Conservation (phyloP, 2,329 filamentous ascomycete genomes). For the Microdochium bolleyi region DNA sequence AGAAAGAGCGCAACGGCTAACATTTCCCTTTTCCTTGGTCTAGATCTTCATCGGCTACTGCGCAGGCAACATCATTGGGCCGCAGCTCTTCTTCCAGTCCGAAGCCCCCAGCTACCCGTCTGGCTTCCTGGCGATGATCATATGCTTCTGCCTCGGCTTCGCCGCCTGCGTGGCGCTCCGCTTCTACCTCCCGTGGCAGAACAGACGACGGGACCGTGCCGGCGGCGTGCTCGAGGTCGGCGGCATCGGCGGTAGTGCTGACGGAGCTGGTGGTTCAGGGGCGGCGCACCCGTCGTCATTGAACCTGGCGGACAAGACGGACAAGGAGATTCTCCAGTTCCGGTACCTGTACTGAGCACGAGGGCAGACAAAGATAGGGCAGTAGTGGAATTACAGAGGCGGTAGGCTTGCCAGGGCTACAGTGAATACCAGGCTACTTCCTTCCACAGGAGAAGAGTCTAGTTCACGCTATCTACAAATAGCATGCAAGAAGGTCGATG, state of each 20-base stretch:
- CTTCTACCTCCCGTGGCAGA: constrained; percentile 41
- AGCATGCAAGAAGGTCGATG: too few relatives aligned
- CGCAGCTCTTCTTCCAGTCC: constrained; percentile 48
- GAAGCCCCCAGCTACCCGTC: constrained; percentile 54
- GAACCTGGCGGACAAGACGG: constrained; percentile 28
- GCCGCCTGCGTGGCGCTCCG: constrained; percentile 38
- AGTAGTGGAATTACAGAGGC: too few relatives aligned
- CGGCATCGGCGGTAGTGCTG: neutral
- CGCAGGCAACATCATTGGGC: constrained; percentile 36
- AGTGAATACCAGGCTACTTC: too few relatives aligned
- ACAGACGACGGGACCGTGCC: constrained; percentile 38
- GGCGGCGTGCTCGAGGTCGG: neutral
- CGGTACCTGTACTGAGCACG: constrained; percentile 27
- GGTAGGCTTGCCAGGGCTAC: too few relatives aligned
- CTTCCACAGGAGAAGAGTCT: too few relatives aligned
- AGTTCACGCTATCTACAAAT: too few relatives aligned
- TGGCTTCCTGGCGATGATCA: constrained; percentile 53
- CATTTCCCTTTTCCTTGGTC: neutral
- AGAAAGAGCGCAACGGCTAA: too few relatives aligned
- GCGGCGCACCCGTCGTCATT: neutral
- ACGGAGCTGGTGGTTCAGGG: too few relatives aligned
- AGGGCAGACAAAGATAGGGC: too few relatives aligned
- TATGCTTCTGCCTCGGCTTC: constrained; percentile 47
- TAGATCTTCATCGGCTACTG: constrained; percentile 8
- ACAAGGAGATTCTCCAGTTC: constrained; percentile 33